These are phyloP conservation scores for Beauveria sp. DNA, from an alignment of 2,329 filamentous ascomycete genomes.

Conservation along the genomic window DNA sequence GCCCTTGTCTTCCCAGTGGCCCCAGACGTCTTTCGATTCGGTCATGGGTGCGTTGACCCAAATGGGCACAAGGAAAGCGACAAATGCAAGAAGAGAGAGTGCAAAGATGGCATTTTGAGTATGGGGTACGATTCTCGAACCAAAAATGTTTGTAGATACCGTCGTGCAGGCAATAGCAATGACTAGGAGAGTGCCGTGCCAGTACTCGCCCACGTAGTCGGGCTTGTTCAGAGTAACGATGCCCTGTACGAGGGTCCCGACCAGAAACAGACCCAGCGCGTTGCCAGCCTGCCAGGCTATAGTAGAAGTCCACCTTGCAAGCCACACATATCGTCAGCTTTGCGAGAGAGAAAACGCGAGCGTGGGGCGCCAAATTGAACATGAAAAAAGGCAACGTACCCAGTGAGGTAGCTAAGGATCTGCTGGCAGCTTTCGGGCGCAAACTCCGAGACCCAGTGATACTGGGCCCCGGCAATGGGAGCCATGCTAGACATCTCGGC, in stretches of 20 bases:
- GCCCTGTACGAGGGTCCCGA: constrained; percentile 12
- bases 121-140: constrained; percentile 10
- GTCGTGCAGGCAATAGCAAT: constrained; percentile 8
- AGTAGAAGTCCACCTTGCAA: constrained; percentile 13
- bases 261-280: constrained; percentile 12
- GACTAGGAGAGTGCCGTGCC: constrained; percentile 13
- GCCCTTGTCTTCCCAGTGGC: constrained; percentile 9
- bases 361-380: too few species aligned
- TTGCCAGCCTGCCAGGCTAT: constrained; percentile 16
- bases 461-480: constrained; percentile 17
- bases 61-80: constrained; percentile 12
- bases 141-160: constrained; percentile 7
- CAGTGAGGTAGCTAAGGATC: constrained; percentile 6
- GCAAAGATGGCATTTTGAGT: constrained; percentile 14
- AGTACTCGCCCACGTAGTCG: constrained; percentile 6
- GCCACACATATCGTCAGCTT: not conserved
- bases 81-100: constrained; percentile 10
- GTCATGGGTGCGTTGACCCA: constrained; percentile 13
- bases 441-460: constrained; percentile 17
- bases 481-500: constrained; percentile 17
- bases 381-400: not conserved
- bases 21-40: constrained; percentile 12
- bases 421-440: constrained; percentile 11
- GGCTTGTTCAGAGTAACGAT: constrained; percentile 12
- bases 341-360: too few species aligned